Percentiles rank a stretch among this genome's conserved stretches.
These are phyloP conservation scores for Ustilago bromivora DNA, from an alignment of 1,284 basidiomycete species.

Conservation along the genomic window DNA sequence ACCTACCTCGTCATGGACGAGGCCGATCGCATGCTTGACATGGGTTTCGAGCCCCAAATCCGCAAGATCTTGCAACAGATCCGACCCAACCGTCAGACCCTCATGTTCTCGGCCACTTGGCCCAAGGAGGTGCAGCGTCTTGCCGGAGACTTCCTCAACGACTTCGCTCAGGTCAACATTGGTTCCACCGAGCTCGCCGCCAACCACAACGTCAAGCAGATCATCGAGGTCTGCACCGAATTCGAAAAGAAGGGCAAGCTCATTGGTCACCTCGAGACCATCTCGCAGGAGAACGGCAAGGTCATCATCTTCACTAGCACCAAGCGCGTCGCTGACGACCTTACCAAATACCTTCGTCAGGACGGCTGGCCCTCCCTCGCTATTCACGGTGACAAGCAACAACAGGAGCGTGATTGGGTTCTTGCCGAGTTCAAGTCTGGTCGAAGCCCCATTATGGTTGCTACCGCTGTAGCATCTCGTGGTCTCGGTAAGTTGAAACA, in stretches of 20 bases:
- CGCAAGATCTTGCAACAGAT: constrained; percentile 97
- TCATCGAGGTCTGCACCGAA: constrained; percentile 95
- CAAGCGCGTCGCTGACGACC: constrained; percentile 96
- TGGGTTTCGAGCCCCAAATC: constrained; percentile 99
- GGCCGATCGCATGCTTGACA: constrained; percentile 97
- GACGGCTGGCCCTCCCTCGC: constrained; percentile 96
- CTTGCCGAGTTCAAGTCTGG: constrained; percentile 97
- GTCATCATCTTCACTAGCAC: constrained; percentile 98
- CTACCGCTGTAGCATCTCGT: constrained; percentile 87
- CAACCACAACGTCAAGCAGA: constrained; percentile 96
- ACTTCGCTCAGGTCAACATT: constrained; percentile 98
- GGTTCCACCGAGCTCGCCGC: constrained; percentile 98
- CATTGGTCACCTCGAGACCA: constrained; percentile 96
- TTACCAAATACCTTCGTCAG: constrained; percentile 78
- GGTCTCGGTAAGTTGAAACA: constrained; percentile 89
- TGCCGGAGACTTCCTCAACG: constrained; percentile 92
- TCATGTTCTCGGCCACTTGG: constrained; percentile 96
- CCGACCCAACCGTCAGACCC: constrained; percentile 87
- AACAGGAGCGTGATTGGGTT: constrained; percentile 95
- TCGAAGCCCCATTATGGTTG: constrained; percentile 96
- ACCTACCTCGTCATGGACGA: constrained; percentile 99
- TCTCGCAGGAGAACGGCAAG: constrained; percentile 96
- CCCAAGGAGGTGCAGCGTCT: constrained; percentile 99
- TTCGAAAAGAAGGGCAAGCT: constrained; percentile 97
- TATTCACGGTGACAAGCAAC: constrained; percentile 96